A percentile compares a stretch with the other conserved stretches of the same genome.
Evolutionary conservation across 805 yeast genomes (phyloP).

Genomic region (Yamadazyma akitaensis): DNA sequence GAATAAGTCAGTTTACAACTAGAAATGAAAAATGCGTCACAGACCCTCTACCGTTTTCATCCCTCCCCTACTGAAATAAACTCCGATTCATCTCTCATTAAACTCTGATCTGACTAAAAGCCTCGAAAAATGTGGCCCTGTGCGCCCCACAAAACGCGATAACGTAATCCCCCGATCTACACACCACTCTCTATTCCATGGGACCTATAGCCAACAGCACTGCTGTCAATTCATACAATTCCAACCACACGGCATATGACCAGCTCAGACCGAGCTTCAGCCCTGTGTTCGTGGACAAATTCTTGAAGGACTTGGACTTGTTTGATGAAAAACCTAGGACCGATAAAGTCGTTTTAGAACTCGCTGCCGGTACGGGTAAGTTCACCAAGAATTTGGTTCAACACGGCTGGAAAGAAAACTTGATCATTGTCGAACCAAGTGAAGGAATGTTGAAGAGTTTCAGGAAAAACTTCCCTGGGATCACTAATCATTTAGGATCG

Average conservation of each 20-base stretch:
- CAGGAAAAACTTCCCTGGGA: slow-evolving; percentile 42
- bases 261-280: slow-evolving; percentile 51
- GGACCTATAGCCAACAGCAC: slow-evolving; percentile 22
- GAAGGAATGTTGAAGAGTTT: slow-evolving; percentile 54
- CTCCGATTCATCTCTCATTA: too few species aligned
- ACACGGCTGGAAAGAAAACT: slow-evolving; percentile 35
- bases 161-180: too few species aligned
- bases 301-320: slow-evolving; percentile 36
- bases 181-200: not conserved
- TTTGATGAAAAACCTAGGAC: slow-evolving; percentile 15
- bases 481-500: slow-evolving; percentile 31
- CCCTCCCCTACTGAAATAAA: too few species aligned
- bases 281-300: slow-evolving; percentile 37
- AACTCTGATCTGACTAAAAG: too few species aligned
- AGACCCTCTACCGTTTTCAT: too few species aligned
- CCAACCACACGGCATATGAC: slow-evolving; percentile 52
- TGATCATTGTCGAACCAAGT: slow-evolving; percentile 55
- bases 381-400: slow-evolving; percentile 46
- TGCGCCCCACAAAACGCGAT: too few species aligned
- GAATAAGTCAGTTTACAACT: slow-evolving; percentile 17
- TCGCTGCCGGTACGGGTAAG: slow-evolving; percentile 66
- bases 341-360: slow-evolving; percentile 37
- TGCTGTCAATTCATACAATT: slow-evolving; percentile 48
- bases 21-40: not conserved
- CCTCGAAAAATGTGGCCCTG: too few species aligned